Base-by-base conservation (phyloP, 768 basidiomycete species). In the Mycena galopus region DNA sequence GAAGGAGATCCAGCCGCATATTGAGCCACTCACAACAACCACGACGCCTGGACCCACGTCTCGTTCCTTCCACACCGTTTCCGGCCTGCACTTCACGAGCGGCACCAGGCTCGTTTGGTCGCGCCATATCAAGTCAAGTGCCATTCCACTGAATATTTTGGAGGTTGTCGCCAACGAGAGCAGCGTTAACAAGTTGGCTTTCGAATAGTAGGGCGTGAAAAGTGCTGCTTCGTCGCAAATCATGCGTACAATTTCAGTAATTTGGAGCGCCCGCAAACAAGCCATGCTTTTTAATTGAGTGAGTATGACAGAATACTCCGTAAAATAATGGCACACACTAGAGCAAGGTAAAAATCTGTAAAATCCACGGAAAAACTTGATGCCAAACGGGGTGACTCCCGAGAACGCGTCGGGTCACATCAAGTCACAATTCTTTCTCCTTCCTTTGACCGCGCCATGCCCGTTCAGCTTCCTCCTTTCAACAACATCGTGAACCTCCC, bases 41-140 rank as follows among this genome's bases (percentile, higher is more conserved):
- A 21, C 37, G 19, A 19, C 47, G 19, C 25, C 10, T 12, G 14
- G 3, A 1, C 37, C 27, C 10, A 3, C 6, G 2, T 11, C 17
- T 61, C 29, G 32, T 64, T 67, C 55, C 51, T 67, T 61, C 71
- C 71, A 72, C 4, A 67, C 6, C 27, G 71, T 67, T 4, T 72
- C 60, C 17, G 71, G 66, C 71, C 64, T 72, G 39, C 71, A 72
- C 53, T 67, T 72, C 32, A 72, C 60, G 21, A 72, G 71, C 4
- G 66, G 66, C 1, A 63, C 60, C 4, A 72, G n/a, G 30, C 65
- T 67, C 1, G 0, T 7, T 50, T 29, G 66, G 14, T 64, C 33
- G 39, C 60, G 39, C 61, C 66, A 64, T 8, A 72, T 19, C 17
- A 58, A 3, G 55, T 72, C 65, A 5, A 72, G 44, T 12, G 71